Conservation (phyloP, 305 asterid genomes). For the Ruellia speciosa region DNA sequence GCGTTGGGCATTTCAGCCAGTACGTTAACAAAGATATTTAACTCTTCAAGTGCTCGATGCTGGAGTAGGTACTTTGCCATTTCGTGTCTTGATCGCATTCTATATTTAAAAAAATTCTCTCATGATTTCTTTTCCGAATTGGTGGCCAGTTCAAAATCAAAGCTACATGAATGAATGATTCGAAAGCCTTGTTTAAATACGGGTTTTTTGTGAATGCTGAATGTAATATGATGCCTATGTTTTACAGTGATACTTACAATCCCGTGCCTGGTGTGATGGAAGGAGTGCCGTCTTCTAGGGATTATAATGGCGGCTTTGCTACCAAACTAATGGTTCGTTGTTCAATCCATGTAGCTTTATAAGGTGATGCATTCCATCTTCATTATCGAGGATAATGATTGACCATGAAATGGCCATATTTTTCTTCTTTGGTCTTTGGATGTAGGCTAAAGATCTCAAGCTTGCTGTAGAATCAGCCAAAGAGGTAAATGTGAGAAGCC, state of each 20-base stretch:
- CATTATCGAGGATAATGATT: neutral
- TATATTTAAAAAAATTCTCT: neutral
- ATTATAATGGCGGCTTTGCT: constrained; percentile 80
- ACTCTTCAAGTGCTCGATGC: constrained; percentile 92
- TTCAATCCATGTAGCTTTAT: neutral
- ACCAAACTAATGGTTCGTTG: constrained; percentile 68
- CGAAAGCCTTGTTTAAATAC: too few species aligned
- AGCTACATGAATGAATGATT: too few species aligned
- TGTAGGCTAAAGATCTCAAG: constrained; percentile 83
- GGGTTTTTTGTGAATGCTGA: too few species aligned
- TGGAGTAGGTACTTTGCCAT: constrained; percentile 78
- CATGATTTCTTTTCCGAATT: too few species aligned
- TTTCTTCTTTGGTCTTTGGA: neutral
- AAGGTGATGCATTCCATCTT: neutral
- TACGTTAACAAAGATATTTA: constrained; percentile 68
- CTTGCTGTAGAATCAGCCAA: constrained; percentile 67
- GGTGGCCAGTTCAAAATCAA: too few species aligned
- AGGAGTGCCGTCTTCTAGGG: constrained; percentile 85
- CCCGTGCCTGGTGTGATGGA: constrained; percentile 99
- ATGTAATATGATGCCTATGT: neutral
- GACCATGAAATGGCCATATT: constrained; percentile 1
- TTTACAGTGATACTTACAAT: constrained; percentile 70
- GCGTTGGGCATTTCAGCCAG: constrained; percentile 62
- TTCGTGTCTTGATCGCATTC: constrained; percentile 5
- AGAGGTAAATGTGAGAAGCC: constrained; percentile 45